phyloP scores from a whole-genome alignment of 148 eudicot genomes.

The Beta vulgaris region DNA sequence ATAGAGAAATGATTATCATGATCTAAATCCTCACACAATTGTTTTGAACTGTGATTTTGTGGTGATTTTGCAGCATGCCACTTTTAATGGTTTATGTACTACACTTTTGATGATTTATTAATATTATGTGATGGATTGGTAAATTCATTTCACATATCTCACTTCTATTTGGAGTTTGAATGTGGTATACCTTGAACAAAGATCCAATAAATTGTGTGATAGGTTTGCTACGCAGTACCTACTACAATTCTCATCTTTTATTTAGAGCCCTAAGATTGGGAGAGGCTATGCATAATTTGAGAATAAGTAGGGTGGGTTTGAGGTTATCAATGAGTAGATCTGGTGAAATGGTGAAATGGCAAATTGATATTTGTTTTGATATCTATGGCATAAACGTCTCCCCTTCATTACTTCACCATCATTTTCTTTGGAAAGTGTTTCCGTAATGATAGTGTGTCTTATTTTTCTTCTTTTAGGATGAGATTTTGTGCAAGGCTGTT shows the following conservation, averaged over 20 bases:
- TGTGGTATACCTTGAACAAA: neutral
- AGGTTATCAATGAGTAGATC: neutral
- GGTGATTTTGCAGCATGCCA: neutral
- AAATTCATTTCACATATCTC: too few relatives aligned
- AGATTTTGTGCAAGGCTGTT: conserved; percentile 73
- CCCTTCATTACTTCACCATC: neutral
- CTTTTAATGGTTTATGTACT: too few relatives aligned
- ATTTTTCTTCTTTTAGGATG: conserved; percentile 56
- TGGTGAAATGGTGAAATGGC: neutral
- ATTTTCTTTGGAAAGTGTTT: neutral
- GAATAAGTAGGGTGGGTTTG: neutral
- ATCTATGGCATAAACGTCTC: neutral
- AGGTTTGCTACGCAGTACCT: neutral
- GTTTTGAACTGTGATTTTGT: neutral
- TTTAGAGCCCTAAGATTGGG: neutral
- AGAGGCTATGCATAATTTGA: neutral
- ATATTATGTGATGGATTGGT: too few relatives aligned
- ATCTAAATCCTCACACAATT: neutral
- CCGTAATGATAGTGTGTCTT: conserved; percentile 3
- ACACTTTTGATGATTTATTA: too few relatives aligned
- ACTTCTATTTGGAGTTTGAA: neutral
- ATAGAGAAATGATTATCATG: neutral
- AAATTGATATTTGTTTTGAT: neutral
- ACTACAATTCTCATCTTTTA: neutral
- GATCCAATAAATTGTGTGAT: neutral